Evolutionary conservation across 1,284 basidiomycete genomes (phyloP), one percentile per base, ranked within the genome.

Genomic region (Garcileccinum viscosum): DNA sequence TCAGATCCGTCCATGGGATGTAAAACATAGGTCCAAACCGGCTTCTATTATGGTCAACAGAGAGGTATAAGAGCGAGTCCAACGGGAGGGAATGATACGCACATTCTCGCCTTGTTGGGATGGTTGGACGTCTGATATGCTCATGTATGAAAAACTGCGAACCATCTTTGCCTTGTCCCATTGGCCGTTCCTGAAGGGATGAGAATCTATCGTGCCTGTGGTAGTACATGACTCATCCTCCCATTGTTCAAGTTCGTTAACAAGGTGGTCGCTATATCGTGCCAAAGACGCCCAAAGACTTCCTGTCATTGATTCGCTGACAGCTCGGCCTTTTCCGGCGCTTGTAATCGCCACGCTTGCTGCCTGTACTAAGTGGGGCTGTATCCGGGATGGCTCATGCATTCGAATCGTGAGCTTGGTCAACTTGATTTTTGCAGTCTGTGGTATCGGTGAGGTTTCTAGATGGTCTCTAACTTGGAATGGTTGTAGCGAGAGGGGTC

Each of bases 101-200:
- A 80, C 76, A 22, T 27, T 60, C 63, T 69, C 70, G 74, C 76
- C 68, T 30, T 66, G 67, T 58, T 59, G 66, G 11, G 14, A 42
- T 8, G 65, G 47, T 35, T 67, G 63, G 11, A 71, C 24, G 19
- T 78, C 79, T 24, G 78, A 72, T 4, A 80, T 73, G 3, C 87
- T 88, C 79, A 95, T 81, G 71, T 87, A 84, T 5, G 91, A 90
- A 80, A 94, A 95, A 68, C 87, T 88, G 67, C 85, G 81, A 59
- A 95, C 89, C 93, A 95, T 95, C 84, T 94, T 95, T 64, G 78
- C 80, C 62, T 82, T 84, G 76, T 95, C 94, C 90, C 92, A 94
- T 70, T 75, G 83, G 17, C 85, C 89, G 62, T 82, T 84, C 69
- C 73, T 76, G 73, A 90, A 93, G 59, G 87, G 73, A 67, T 84